Percentiles rank a stretch among this genome's conserved stretches.
These are phyloP conservation scores for Cadophora luteo-olivacea DNA, from an alignment of 2,329 filamentous ascomycete genomes.

Conservation along the genomic window DNA sequence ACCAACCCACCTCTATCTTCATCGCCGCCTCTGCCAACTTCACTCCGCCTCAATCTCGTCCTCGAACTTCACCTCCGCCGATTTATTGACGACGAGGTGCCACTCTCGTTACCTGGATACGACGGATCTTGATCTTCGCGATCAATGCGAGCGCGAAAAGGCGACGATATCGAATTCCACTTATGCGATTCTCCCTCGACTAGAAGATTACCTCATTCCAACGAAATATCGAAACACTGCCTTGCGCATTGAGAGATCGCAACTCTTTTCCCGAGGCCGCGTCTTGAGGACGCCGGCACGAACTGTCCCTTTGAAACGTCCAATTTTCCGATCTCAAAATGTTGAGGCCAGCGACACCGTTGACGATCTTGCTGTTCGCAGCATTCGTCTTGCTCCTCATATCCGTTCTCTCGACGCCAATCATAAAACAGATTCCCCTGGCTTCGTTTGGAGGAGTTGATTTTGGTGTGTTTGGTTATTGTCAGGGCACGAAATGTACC, in stretches of 20 bases:
- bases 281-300: conserved; percentile 54
- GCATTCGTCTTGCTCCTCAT: conserved; percentile 87
- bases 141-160: conserved; percentile 23
- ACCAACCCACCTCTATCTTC: background rate
- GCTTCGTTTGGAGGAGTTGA: conserved; percentile 77
- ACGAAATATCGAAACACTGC: conserved; percentile 8
- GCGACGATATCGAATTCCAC: conserved; percentile 6
- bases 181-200: conserved; percentile 21
- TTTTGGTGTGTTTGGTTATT: conserved; percentile 95
- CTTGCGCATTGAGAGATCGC: conserved; percentile 27
- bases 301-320: conserved; percentile 33
- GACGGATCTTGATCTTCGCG: conserved; percentile 4
- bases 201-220: conserved; percentile 1
- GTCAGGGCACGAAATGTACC: conserved; percentile 70
- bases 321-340: conserved; percentile 47
- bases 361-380: conserved; percentile 82
- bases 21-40: conserved; percentile 12
- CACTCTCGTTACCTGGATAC: conserved; percentile 2
- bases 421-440: conserved; percentile 85
- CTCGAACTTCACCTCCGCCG: background rate
- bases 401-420: conserved; percentile 87
- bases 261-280: conserved; percentile 44
- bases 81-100: conserved; percentile 1
- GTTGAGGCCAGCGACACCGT: conserved; percentile 89
- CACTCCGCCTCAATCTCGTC: conserved; percentile 1